Evolutionary conservation across 1,139 yeast genomes (phyloP).

Genomic region (Blastobotrys raffinosifermentans): DNA sequence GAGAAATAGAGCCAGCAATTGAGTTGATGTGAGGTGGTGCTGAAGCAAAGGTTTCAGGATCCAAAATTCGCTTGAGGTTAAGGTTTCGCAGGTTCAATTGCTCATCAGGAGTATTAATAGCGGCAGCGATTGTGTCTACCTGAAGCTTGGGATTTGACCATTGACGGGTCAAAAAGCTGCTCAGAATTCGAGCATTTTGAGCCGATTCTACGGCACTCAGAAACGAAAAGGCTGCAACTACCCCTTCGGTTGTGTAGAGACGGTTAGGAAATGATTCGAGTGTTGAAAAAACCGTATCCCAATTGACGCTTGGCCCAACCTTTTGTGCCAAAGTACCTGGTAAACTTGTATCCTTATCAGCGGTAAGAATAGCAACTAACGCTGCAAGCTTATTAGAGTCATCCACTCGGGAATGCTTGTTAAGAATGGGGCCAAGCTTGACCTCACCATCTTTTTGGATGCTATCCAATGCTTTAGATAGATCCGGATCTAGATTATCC

Average conservation of each 20-base stretch:
- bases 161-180: constrained; percentile 13
- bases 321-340: background rate
- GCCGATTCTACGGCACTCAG: background rate
- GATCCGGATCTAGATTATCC: background rate
- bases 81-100: constrained; percentile 16
- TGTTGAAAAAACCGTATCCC: background rate
- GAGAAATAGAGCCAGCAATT: constrained; percentile 18
- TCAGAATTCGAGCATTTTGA: background rate
- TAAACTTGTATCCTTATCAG: background rate
- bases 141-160: constrained; percentile 25
- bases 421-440: background rate
- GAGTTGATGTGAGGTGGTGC: constrained; percentile 18
- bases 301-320: background rate
- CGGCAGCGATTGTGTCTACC: constrained; percentile 18
- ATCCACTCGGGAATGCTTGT: background rate
- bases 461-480: background rate
- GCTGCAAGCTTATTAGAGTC: background rate
- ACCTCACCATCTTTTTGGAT: background rate
- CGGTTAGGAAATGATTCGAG: constrained; percentile 1
- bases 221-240: background rate
- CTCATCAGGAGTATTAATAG: constrained; percentile 18
- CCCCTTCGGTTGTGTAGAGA: background rate
- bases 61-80: constrained; percentile 20
- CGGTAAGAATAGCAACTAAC: background rate
- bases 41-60: constrained; percentile 12